phyloP scores from a whole-genome alignment of 768 basidiomycete genomes.

The Rhizopogon vesiculosus region DNA sequence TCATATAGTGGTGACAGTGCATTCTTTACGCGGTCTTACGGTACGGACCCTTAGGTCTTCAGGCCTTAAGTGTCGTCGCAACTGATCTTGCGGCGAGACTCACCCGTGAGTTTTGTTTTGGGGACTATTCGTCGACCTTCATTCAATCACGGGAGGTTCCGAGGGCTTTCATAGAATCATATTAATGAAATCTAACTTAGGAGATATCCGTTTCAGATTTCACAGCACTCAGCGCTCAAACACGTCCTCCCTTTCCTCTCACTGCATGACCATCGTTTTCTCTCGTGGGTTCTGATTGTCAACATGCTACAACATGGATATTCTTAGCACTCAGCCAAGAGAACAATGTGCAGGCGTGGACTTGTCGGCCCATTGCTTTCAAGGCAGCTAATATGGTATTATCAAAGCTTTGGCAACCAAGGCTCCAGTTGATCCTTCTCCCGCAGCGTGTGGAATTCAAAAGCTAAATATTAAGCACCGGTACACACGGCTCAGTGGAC shows the following conservation, averaged over 20 bases:
- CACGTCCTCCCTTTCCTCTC: background rate
- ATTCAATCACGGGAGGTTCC: background rate
- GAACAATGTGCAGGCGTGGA: too few relatives aligned
- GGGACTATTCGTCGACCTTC: background rate
- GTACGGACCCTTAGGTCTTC: background rate
- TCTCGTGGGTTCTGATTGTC: background rate
- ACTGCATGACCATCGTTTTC: background rate
- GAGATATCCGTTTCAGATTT: background rate
- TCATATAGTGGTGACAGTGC: background rate
- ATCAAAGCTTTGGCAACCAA: background rate
- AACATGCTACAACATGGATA: background rate
- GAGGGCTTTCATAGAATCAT: background rate
- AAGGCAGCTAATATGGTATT: background rate
- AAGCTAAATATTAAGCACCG: background rate
- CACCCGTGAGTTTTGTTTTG: background rate
- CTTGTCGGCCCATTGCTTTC: too few relatives aligned
- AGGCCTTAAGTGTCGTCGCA: too few relatives aligned
- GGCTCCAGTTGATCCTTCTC: background rate
- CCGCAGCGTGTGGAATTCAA: background rate
- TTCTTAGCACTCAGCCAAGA: background rate
- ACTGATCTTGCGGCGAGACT: background rate
- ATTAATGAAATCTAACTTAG: background rate
- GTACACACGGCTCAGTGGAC: too few relatives aligned
- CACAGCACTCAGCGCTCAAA: background rate
- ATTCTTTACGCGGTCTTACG: background rate